These are phyloP conservation scores for Geranium incanum DNA, from an alignment of 441 rosid species.

Conservation along the genomic window DNA sequence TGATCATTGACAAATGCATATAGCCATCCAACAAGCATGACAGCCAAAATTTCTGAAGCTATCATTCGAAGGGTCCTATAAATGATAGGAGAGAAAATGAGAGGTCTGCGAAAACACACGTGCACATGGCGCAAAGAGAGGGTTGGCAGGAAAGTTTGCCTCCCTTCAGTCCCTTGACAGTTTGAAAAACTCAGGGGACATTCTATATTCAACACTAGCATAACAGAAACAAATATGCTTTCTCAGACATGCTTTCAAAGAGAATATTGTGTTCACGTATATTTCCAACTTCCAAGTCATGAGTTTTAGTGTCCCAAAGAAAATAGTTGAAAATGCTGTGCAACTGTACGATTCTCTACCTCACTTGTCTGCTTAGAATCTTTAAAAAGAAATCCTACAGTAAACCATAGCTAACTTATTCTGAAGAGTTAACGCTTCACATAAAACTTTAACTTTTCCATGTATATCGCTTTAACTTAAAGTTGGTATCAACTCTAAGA, in stretches of 20 bases:
- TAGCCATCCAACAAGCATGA: neutral
- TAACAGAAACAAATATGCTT: neutral
- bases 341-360: neutral
- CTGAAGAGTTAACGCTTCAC: neutral
- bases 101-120: neutral
- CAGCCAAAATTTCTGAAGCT: neutral
- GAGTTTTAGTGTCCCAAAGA: neutral
- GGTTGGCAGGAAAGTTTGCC: neutral
- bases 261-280: neutral
- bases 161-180: neutral
- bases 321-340: neutral
- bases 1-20: too few species aligned
- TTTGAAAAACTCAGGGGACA: neutral
- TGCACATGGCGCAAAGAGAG: neutral
- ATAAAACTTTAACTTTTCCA: neutral
- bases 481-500: neutral
- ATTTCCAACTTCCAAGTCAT: neutral
- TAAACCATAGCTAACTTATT: neutral
- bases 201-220: neutral
- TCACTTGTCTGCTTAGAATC: neutral
- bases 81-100: neutral
- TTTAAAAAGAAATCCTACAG: neutral
- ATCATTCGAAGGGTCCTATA: neutral
- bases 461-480: neutral
- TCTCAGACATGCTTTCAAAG: neutral